Percentiles rank a stretch among this genome's conserved stretches.
phyloP scores from a whole-genome alignment of 129 eudicot species.

The Flaveria bidentis region DNA sequence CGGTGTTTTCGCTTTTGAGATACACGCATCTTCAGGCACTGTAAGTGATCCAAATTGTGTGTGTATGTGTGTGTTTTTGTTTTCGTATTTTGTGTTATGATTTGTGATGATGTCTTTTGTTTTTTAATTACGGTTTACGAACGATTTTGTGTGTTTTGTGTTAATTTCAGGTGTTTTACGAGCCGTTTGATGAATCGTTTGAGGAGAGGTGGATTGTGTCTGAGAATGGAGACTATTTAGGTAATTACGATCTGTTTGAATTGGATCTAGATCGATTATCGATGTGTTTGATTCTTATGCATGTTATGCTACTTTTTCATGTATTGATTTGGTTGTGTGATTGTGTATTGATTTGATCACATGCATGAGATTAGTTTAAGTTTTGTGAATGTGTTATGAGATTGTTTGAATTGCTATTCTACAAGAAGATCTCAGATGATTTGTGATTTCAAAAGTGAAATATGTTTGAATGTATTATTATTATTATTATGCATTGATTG shows the following conservation, averaged over 20 bases:
- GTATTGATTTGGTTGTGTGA: neutral
- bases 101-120: neutral
- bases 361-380: neutral
- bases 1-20: constrained; percentile 51
- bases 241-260: constrained; percentile 32
- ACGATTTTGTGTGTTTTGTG: neutral
- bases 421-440: neutral
- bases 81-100: neutral
- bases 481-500: neutral
- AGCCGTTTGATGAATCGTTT: constrained; percentile 74
- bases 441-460: neutral
- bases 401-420: neutral
- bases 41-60: constrained; percentile 39
- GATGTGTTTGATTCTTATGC: neutral
- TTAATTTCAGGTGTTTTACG: constrained; percentile 57
- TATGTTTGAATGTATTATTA: neutral
- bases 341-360: constrained; percentile 1
- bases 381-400: neutral
- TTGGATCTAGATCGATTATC: neutral
- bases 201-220: constrained; percentile 78
- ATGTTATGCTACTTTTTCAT: neutral
- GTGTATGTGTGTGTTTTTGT: neutral
- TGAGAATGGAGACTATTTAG: constrained; percentile 74
- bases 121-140: neutral
- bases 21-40: constrained; percentile 58